Conservation (phyloP, 208 protist species). For the Dictyostelium gargantuum region DNA sequence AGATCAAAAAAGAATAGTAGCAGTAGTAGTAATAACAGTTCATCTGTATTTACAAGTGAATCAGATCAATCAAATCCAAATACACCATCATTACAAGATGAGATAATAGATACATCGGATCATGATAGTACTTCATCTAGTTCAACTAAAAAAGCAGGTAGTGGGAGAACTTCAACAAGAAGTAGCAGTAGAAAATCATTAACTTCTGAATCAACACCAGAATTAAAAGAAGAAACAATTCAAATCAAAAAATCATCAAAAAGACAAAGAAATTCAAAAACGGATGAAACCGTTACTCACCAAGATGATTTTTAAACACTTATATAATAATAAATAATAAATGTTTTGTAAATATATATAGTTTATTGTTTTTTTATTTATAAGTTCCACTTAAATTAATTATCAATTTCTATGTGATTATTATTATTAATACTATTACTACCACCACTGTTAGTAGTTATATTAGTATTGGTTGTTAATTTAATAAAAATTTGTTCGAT, state of each 20-base stretch:
- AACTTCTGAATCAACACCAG: background rate
- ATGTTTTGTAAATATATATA: background rate
- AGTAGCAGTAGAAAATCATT: background rate
- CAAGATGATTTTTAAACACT: background rate
- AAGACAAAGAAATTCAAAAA: slow-evolving; percentile 12
- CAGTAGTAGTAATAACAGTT: too few species aligned
- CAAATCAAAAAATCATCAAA: slow-evolving; percentile 7
- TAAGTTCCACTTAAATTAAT: too few species aligned
- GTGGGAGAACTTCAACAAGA: background rate
- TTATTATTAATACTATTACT: background rate
- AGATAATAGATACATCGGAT: background rate
- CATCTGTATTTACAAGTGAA: background rate
- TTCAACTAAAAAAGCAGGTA: background rate
- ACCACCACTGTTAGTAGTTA: background rate
- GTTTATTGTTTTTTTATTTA: background rate
- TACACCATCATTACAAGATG: background rate
- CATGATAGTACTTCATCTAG: background rate
- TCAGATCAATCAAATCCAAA: background rate
- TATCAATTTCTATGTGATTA: too few species aligned
- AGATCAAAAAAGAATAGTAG: background rate
- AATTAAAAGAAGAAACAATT: background rate
- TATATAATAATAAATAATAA: background rate
- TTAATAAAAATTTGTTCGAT: slow-evolving; percentile 62
- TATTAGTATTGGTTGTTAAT: slow-evolving; percentile 7
- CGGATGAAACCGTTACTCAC: background rate